Conservation (phyloP, 2,329 filamentous ascomycete species). For the Blastomyces percursus region DNA sequence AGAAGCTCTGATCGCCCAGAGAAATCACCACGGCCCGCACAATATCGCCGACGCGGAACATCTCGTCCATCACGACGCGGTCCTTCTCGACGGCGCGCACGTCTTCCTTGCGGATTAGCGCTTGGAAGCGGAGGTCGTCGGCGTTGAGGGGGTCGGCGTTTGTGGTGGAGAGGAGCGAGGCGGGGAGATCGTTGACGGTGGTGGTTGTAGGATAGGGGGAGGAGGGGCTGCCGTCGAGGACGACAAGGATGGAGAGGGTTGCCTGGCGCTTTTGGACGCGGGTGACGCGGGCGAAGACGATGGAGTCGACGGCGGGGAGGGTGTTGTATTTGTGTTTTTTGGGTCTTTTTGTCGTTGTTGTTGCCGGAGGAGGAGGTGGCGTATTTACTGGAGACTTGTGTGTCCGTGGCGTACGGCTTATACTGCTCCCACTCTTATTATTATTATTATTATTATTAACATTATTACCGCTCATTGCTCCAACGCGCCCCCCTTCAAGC, state of each 20-base stretch:
- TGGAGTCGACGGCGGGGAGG: slow-evolving; percentile 68
- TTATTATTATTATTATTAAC: neutral
- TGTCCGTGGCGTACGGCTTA: neutral
- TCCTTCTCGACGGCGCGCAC: slow-evolving; percentile 94
- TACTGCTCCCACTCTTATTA: neutral
- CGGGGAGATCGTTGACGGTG: slow-evolving; percentile 19
- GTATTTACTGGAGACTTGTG: neutral
- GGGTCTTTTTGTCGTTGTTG: slow-evolving; percentile 12
- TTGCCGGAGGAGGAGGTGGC: slow-evolving; percentile 21
- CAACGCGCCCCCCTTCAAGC: slow-evolving; percentile 19
- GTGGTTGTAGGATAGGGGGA: slow-evolving; percentile 18
- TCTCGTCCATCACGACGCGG: slow-evolving; percentile 79
- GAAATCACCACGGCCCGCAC: slow-evolving; percentile 81
- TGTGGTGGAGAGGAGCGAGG: slow-evolving; percentile 13
- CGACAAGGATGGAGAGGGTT: slow-evolving; percentile 72
- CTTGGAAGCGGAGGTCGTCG: slow-evolving; percentile 63
- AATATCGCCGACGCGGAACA: slow-evolving; percentile 85
- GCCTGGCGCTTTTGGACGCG: slow-evolving; percentile 78
- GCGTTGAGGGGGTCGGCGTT: slow-evolving; percentile 37
- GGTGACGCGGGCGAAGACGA: slow-evolving; percentile 74
- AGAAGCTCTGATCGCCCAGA: slow-evolving; percentile 84
- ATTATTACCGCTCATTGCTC: neutral
- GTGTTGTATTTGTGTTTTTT: slow-evolving; percentile 50
- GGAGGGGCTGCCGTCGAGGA: slow-evolving; percentile 43
- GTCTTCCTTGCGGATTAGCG: slow-evolving; percentile 77